Base-by-base conservation (phyloP, 352 stramenopile species). In the Pythium volutum region DNA sequence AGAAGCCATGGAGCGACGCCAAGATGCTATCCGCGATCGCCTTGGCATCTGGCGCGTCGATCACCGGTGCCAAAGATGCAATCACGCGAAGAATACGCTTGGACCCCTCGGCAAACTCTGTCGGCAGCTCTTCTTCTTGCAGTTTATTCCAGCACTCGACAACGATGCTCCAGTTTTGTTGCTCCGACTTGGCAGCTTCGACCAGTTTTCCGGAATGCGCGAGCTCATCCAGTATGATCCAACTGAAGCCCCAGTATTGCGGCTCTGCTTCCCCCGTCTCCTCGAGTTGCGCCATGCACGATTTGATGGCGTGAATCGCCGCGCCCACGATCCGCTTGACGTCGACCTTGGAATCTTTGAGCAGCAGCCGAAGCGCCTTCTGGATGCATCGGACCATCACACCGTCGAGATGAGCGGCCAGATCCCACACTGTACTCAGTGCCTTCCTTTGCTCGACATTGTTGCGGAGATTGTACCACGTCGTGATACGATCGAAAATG, bases 51-150 rank as follows among this genome's bases (percentile, higher is more conserved):
- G 79, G 71, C 3, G 81, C 74, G 58, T 90, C 73, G 41, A 95
- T 88, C 7, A 91, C 68, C 0, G 84, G 77, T 12, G 86, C 80
- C 39, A 95, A 66, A 1, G 82, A 79, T 5, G 84, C 81, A 41
- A 95, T 84, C 14, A 95, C 87, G 3, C 87, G 87, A 15, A 95
- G 61, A 68, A 94, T 92, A 2, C 83, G 82, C 56, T 92, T 91
- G 10, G 83, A 86, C 6, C 84, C 80, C 25, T 95, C 83, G 38
- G 83, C 84, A 39, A 91, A 93, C 20, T 73, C 76, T 1, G 75
- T 56, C 0, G 82, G 80, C 18, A 93, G 61, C 33, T 76, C 73
- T 33, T 92, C 74, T 22, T 85, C 72, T 52, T 91, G 82, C 14
- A 92, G 66, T 51, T 84, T 87, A 53, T 85, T 88, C 86, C 86